Conservation (phyloP, 148 eudicot species). For the Diospyros kaki region DNA sequence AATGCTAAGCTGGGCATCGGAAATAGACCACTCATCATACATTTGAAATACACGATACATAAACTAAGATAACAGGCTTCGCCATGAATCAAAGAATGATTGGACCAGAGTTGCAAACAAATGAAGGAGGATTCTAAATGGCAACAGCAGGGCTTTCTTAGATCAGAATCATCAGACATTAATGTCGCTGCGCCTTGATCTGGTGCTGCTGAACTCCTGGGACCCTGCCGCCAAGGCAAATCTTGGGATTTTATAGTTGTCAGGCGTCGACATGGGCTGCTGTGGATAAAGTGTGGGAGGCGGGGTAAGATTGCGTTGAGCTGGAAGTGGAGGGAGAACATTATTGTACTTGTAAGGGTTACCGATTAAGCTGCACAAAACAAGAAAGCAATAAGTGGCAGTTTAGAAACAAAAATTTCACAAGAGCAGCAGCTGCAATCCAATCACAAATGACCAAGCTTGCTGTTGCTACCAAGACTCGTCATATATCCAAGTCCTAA, state of each 20-base stretch:
- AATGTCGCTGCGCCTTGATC: constrained; percentile 80
- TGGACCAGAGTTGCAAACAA: constrained; percentile 3
- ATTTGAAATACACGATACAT: not conserved
- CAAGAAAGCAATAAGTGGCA: not conserved
- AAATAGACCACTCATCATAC: not conserved
- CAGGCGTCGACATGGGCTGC: constrained; percentile 79
- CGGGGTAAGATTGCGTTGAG: constrained; percentile 83
- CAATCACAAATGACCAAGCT: no score
- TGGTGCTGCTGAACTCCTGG: constrained; percentile 47
- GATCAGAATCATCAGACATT: constrained; percentile 45
- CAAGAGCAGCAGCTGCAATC: no score
- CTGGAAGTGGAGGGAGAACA: constrained; percentile 77
- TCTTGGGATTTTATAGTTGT: constrained; percentile 54
- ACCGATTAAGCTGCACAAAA: constrained; percentile 44
- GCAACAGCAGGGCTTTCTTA: no score
- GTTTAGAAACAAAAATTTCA: no score
- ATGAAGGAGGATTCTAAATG: not conserved
- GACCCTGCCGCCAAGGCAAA: constrained; percentile 38
- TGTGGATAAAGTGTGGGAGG: constrained; percentile 94
- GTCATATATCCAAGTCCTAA: no score
- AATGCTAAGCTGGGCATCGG: no score
- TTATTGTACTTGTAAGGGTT: constrained; percentile 66
- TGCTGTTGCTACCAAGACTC: no score
- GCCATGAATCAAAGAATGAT: constrained; percentile 30
- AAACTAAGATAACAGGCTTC: not conserved